Base-by-base conservation (phyloP, 2,329 filamentous ascomycete species). In the Cladosporium sp. region DNA sequence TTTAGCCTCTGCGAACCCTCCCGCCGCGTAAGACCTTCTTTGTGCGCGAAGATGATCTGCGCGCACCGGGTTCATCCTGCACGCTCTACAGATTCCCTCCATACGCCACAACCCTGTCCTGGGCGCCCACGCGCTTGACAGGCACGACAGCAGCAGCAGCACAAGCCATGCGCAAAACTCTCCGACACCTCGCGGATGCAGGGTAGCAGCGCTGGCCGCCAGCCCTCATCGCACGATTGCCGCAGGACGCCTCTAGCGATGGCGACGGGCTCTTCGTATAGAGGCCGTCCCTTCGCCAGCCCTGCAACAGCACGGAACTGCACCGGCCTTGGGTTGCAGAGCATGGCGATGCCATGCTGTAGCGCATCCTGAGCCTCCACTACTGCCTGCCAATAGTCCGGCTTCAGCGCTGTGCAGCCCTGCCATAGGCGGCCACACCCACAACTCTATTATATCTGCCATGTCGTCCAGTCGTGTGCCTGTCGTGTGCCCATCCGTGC, bases 21-120 rank as follows among this genome's bases (percentile, higher is more conserved):
- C 47, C 51, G 51, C 51, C 51, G 51, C 51, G 51, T 55, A 40
- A 34, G 30, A 34, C 14, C 9, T 36, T n/a, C 52, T 47, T 45
- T 28, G 40, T 34, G 52, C 39, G 12, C 38, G 25, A 55, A 39
- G 22, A 56, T 56, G 52, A 56, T 56, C 52, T 56, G 42, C 52
- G 40, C n/a, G 34, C 34, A 56, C 52, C 52, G 52, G 52, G 52
- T 56, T 49, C 52, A 56, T 56, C 52, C 52, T 56, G 52, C 42
- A 45, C 52, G 38, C 25, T 17, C 25, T 39, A 43, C 47, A 39
- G 36, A 34, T 47, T 39, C 19, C 17, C 52, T 56, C 52, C 52
- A 45, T 40, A 56, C 28, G 39, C 42, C 40, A 17, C 30, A 37
- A 56, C 40, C 52, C 42, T 56, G 52, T 56, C 52, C 52, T 47